Evolutionary conservation across 2,329 filamentous ascomycete species (phyloP), one percentile per base, ranked within the genome.

Genomic region (Diplodia seriata): DNA sequence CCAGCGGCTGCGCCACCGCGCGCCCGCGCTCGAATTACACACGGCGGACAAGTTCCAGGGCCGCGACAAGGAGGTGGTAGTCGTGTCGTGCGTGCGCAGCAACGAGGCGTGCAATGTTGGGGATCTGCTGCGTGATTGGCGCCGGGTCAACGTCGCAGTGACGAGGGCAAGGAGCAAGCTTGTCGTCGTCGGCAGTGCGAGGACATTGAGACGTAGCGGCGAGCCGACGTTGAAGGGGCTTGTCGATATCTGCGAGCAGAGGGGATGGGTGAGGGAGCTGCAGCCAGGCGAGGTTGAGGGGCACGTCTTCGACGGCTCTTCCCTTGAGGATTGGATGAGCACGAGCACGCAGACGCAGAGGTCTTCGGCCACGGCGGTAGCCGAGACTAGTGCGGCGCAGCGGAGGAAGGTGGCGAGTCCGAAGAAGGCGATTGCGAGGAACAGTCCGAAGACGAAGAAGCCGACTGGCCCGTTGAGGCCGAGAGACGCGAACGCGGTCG

Each of bases 41-140:
- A 98, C 95, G 0, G 94, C 95, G 3, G 95, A 99, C 80, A 93
- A 94, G 54, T 99, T 97, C 79, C 95, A 99, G 77, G 95, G 95
- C 7, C 88, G 95, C 11, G 95, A 99, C 80, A 99, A 99, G 77
- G 93, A 97, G 75, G 90, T 97, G 2, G 87, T 98, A 0, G 87
- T 99, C 15, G 85, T 99, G 9, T 92, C 89, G 67, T 89, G 97
- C 36, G 95, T 98, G 15, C 87, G 95, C 36, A 94, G 89, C 76
- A 99, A 99, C 74, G 89, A 94, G 26, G 85, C 86, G 1, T 88
- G 89, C 70, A 88, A 86, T 61, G 94, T 99, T n/a, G 95, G 95
- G 20, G 95, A 98, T 67, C 79, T 99, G 55, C 84, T 99, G 33
- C 91, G 91, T 69, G 95, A 99, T 78, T 96, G 93, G 91, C 85